Conservation (phyloP, 1,139 yeast genomes). For the Pichia sp. region DNA sequence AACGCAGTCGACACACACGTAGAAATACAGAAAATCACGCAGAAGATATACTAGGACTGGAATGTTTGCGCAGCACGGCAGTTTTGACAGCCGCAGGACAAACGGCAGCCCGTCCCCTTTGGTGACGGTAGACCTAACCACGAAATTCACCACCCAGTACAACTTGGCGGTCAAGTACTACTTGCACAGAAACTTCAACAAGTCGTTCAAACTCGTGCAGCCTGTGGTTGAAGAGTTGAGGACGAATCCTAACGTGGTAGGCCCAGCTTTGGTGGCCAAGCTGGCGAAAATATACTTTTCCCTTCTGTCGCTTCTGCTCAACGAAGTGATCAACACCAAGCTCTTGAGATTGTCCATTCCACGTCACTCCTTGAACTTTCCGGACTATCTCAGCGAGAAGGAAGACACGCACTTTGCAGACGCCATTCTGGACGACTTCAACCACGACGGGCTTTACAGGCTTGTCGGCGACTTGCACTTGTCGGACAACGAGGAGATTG, state of each 20-base stretch:
- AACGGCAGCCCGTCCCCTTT: background rate
- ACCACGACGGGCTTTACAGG: background rate
- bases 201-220: constrained; percentile 3
- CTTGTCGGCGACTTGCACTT: background rate
- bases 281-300: constrained; percentile 6
- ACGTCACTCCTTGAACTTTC: constrained; percentile 4
- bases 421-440: constrained; percentile 2
- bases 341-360: constrained; percentile 3
- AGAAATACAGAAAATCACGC: too few species aligned
- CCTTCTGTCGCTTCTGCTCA: constrained; percentile 1
- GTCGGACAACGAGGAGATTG: constrained; percentile 24
- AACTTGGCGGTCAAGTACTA: constrained; percentile 6
- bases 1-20: too few species aligned
- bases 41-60: too few species aligned
- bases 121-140: background rate
- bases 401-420: background rate
- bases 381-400: background rate
- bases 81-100: background rate
- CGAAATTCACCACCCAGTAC: constrained; percentile 2
- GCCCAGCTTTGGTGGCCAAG: background rate
- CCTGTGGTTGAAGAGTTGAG: constrained; percentile 4
- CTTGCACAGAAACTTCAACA: constrained; percentile 4
- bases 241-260: background rate
- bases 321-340: constrained; percentile 5
- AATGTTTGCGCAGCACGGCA: background rate